Conservation (phyloP, 768 basidiomycete genomes). For the Mycena polygramma region DNA sequence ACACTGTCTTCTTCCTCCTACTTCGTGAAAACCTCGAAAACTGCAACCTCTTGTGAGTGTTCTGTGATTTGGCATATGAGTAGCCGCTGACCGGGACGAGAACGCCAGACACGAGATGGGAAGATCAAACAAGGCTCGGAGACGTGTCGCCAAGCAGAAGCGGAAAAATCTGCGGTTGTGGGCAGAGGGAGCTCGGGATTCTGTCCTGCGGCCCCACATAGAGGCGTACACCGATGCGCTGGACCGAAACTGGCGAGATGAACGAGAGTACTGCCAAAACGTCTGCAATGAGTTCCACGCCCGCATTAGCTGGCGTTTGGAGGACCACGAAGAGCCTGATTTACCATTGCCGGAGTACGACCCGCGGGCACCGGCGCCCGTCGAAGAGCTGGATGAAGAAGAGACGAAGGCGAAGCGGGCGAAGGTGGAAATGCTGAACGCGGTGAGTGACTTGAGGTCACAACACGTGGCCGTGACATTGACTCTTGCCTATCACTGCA, state of each 20-base stretch:
- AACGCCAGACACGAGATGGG: no score
- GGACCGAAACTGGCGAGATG: background rate
- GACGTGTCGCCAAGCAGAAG: background rate
- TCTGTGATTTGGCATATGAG: no score
- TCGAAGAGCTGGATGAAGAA: background rate
- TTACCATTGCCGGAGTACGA: background rate
- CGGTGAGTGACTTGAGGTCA: background rate
- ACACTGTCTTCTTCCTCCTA: no score
- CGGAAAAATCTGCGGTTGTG: background rate
- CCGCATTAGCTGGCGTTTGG: constrained; percentile 9
- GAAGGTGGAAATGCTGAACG: background rate
- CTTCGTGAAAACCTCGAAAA: no score
- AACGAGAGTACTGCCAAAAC: background rate
- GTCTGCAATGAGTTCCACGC: constrained; percentile 19
- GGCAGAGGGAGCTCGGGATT: constrained; percentile 7
- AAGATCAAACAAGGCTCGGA: background rate
- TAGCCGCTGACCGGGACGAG: no score
- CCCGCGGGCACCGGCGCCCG: background rate
- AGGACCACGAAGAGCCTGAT: constrained; percentile 17
- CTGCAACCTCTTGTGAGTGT: no score
- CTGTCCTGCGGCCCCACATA: background rate
- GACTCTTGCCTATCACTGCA: background rate
- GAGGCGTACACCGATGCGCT: background rate
- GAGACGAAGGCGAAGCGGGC: background rate
- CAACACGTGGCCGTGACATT: background rate